phyloP scores from a whole-genome alignment of 2,329 filamentous ascomycete species.

The Plectosphaerella cucumerina region DNA sequence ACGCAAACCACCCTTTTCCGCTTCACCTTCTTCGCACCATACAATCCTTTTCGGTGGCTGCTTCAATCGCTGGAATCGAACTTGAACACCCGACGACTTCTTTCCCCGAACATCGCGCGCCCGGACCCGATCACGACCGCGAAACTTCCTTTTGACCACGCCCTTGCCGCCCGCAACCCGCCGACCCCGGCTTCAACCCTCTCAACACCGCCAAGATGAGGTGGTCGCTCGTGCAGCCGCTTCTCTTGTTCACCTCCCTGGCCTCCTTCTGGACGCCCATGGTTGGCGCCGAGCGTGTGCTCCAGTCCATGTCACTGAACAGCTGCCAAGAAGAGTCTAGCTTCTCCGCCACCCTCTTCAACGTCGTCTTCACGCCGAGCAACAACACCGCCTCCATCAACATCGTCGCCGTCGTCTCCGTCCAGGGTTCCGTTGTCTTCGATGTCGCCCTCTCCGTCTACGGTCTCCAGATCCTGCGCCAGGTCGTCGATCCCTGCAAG shows the following conservation, averaged over 20 bases:
- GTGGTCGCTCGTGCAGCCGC: constrained; percentile 38
- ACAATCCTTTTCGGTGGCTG: not conserved
- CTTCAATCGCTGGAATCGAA: not conserved
- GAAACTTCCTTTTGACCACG: not conserved
- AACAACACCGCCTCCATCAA: constrained; percentile 71
- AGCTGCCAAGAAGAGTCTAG: constrained; percentile 78
- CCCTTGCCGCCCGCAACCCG: too few relatives aligned
- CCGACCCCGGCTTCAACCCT: not conserved
- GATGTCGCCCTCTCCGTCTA: constrained; percentile 76
- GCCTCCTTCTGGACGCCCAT: constrained; percentile 26
- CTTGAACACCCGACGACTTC: not conserved
- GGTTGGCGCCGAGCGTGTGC: constrained; percentile 58
- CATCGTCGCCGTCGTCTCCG: constrained; percentile 75
- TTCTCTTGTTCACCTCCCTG: constrained; percentile 36
- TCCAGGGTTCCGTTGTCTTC: constrained; percentile 77
- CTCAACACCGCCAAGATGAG: constrained; percentile 34
- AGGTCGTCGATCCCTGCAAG: constrained; percentile 72
- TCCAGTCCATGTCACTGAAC: constrained; percentile 80
- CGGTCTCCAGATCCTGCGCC: constrained; percentile 67
- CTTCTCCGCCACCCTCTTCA: constrained; percentile 85
- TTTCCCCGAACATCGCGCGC: not conserved
- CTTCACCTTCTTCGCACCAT: not conserved
- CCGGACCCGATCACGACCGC: not conserved
- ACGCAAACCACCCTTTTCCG: too few relatives aligned
- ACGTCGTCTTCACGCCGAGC: constrained; percentile 72